Conservation (phyloP, 2,329 filamentous ascomycete genomes). For the Colletotrichum sp. region DNA sequence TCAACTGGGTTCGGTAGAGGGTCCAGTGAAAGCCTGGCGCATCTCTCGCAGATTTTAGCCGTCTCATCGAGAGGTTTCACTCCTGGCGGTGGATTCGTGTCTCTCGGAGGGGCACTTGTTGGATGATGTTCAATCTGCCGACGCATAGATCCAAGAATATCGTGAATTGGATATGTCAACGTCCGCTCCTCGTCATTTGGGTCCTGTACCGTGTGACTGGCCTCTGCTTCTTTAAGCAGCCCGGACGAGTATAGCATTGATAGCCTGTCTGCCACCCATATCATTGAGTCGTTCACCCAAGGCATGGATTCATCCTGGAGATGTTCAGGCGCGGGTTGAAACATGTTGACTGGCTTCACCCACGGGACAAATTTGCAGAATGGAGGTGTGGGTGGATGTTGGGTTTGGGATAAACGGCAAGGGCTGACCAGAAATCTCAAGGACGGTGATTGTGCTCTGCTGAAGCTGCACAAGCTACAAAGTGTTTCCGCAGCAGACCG, state of each 20-base stretch:
- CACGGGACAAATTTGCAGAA: background rate
- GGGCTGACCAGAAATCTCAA: background rate
- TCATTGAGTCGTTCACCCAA: background rate
- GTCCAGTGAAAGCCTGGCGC: background rate
- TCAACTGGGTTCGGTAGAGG: background rate
- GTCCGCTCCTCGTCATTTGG: background rate
- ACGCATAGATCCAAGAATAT: background rate
- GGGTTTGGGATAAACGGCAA: background rate
- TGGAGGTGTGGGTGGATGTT: background rate
- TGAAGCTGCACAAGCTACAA: background rate
- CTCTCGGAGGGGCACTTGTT: background rate
- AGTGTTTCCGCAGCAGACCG: background rate
- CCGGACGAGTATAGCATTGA: background rate
- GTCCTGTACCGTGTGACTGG: background rate
- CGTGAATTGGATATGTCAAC: background rate
- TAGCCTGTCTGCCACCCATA: background rate
- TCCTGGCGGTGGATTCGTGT: background rate
- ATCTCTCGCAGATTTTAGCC: background rate
- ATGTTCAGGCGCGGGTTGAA: background rate
- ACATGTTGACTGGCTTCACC: background rate
- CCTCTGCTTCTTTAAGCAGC: background rate
- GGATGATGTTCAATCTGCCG: background rate
- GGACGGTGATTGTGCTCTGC: background rate
- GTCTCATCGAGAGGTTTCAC: background rate
- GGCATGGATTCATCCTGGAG: background rate